These are phyloP conservation scores for Sechiopsis laciniata DNA, from an alignment of 306 rosid species.

Conservation along the genomic window DNA sequence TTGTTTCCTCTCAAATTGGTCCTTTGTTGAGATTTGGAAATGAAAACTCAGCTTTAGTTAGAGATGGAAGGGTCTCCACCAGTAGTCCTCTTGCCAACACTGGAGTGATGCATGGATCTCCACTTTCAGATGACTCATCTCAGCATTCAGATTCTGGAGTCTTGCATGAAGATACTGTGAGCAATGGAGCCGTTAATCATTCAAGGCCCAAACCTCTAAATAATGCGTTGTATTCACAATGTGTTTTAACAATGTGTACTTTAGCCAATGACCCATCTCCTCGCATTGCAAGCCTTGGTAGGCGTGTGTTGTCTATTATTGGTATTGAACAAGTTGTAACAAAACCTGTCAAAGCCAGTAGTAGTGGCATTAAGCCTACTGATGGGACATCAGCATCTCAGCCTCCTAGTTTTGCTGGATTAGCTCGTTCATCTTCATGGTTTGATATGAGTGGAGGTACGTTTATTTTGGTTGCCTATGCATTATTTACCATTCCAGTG, in stretches of 20 bases:
- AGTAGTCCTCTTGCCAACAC: slow-evolving; percentile 82
- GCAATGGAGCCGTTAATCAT: slow-evolving; percentile 71
- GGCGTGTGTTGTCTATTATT: slow-evolving; percentile 75
- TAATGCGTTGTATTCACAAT: slow-evolving; percentile 62
- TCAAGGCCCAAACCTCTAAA: slow-evolving; percentile 59
- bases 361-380: slow-evolving; percentile 38
- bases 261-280: slow-evolving; percentile 98
- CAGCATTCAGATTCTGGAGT: slow-evolving; percentile 96
- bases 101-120: slow-evolving; percentile 92
- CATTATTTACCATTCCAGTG: slow-evolving; percentile 8
- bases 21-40: slow-evolving; percentile 66
- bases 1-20: slow-evolving; percentile 79
- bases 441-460: slow-evolving; percentile 94
- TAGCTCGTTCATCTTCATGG: slow-evolving; percentile 93
- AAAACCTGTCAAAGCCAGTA: slow-evolving; percentile 50
- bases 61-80: slow-evolving; percentile 76
- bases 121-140: slow-evolving; percentile 80
- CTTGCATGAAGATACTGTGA: slow-evolving; percentile 61
- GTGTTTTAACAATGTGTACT: slow-evolving; percentile 81
- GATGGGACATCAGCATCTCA: slow-evolving; percentile 41
- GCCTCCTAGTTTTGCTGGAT: slow-evolving; percentile 50
- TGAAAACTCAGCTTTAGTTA: slow-evolving; percentile 51
- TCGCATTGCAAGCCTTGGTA: slow-evolving; percentile 83
- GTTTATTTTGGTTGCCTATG: slow-evolving; percentile 8
- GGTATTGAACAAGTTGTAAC: slow-evolving; percentile 93